Evolutionary conservation across 2,329 filamentous ascomycete species (phyloP), one percentile per base, ranked within the genome.

Genomic region (Fusarium cyanostomum): DNA sequence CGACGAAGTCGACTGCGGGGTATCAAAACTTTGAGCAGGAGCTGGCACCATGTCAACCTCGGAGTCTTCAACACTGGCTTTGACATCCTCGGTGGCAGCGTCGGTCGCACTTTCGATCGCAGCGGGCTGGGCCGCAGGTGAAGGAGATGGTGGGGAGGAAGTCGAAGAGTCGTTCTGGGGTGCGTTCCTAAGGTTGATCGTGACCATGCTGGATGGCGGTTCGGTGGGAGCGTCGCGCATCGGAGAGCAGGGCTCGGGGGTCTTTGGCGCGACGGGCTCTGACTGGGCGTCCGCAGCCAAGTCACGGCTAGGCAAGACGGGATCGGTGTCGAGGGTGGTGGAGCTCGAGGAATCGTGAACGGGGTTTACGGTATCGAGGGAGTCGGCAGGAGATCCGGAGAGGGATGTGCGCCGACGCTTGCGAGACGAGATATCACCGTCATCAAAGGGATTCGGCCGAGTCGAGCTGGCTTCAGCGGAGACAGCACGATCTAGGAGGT

Each of bases 371-470:
- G 78, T 78, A 54, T 85, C 82, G 66, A 81, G 75, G 16, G 86
- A 87, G 57, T 77, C 77, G 69, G 82, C 84, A 57, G 82, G 80
- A 24, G 86, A 88, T 55, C 78, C 81, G 53, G 82, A 82, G 48
- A 81, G 76, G 12, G 86, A 88, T 27, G 86, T 87, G 66, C 86
- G 83, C 62, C 84, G 86, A 49, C 87, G 84, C 74, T 89, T 89
- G 65, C 86, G 81, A 53, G 86, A 81, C 37, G 82, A 79, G 42
- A 76, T 71, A 65, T 86, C 83, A 72, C 76, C 79, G 75, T 88
- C 85, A 77, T 87, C 82, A 73, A 89, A 89, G 35, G 87, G 87
- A 65, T 89, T 88, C 49, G 84, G 85, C 62, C 87, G 83, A 67
- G 83, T 86, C 70, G 86, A 84, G 75, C 82, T 82, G 74, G 85